Base-by-base conservation (phyloP, 2,329 filamentous ascomycete species). In the Cryphonectria japonica region DNA sequence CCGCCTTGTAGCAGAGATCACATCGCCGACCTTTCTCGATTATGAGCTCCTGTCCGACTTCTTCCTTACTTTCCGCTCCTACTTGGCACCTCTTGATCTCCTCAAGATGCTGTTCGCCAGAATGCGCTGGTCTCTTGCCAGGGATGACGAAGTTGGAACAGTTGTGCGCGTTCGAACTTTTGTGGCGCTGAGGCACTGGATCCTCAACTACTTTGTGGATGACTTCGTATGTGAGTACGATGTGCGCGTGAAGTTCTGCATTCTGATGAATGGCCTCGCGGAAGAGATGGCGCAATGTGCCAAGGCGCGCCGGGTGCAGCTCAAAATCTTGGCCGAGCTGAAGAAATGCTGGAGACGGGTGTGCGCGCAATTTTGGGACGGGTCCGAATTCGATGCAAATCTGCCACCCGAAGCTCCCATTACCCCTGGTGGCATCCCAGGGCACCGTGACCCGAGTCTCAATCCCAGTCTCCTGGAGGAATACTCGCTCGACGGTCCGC, bases 41-140 rank as follows among this genome's bases (percentile, higher is more conserved):
- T 99, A 99, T 79, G 95, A 98, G 77, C 87, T 99, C 6, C 89
- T 99, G 5, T 98, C 96, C 0, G 96, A 99, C 80, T 99, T 99
- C 82, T 99, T 99, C 78, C 88, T 99, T 32, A 98, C 96, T 0
- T 99, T 94, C 78, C 93, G 96, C 65, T 88, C 92, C 3, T 99
- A 98, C 78, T 85, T 99, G 71, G 90, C 93, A 16, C 86, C 92
- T 0, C 85, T 86, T 29, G 92, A 95, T 76, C 85, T 99, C 3
- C 86, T 97, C 32, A 89, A 91, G 63, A 94, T 97, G 85, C 86
- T 99, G 22, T 87, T 98, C 73, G 92, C 95, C 2, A 89, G 96
- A 26, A 83, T 99, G 67, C 87, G 91, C 75, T 99, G 96, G 96
- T 94, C 96, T 0, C 86, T 98, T 65, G 88, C 88, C 64, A 88